phyloP scores from a whole-genome alignment of 495 filamentous ascomycete species.

The Geoglossum glabrum region DNA sequence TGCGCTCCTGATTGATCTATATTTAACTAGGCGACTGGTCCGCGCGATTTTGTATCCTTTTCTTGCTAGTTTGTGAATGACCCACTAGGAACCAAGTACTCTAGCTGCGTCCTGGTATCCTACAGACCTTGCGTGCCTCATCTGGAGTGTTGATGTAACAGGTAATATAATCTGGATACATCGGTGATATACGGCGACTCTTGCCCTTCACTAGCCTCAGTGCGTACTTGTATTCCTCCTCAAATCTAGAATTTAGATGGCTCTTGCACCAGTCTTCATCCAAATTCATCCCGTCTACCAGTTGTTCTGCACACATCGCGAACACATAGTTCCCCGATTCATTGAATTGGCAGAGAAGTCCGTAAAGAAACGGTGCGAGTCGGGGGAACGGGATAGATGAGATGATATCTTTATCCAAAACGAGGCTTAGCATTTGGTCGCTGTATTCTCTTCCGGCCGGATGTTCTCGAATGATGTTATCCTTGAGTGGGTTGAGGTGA shows the following conservation, averaged over 20 bases:
- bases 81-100: not conserved
- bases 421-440: not conserved
- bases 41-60: no score
- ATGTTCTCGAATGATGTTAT: not conserved
- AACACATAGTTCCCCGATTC: conserved; percentile 1
- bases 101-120: not conserved
- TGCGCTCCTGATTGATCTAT: no score
- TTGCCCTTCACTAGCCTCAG: not conserved
- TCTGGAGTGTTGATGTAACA: conserved; percentile 9
- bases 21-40: no score
- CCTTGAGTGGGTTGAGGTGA: conserved; percentile 1
- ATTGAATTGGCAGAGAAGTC: not conserved
- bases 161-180: conserved; percentile 2
- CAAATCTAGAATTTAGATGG: not conserved
- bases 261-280: conserved; percentile 4
- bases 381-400: conserved; percentile 4
- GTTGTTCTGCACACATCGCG: conserved; percentile 7
- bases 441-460: not conserved
- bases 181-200: not conserved
- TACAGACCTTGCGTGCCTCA: conserved; percentile 2
- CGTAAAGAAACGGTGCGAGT: conserved; percentile 5
- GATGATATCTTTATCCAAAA: not conserved
- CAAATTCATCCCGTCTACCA: conserved; percentile 6
- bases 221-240: not conserved
- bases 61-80: not conserved